Percentiles rank a stretch among this genome's conserved stretches.
Evolutionary conservation across 2,329 filamentous ascomycete species (phyloP).

Genomic region (Paramyrothecium sp.): DNA sequence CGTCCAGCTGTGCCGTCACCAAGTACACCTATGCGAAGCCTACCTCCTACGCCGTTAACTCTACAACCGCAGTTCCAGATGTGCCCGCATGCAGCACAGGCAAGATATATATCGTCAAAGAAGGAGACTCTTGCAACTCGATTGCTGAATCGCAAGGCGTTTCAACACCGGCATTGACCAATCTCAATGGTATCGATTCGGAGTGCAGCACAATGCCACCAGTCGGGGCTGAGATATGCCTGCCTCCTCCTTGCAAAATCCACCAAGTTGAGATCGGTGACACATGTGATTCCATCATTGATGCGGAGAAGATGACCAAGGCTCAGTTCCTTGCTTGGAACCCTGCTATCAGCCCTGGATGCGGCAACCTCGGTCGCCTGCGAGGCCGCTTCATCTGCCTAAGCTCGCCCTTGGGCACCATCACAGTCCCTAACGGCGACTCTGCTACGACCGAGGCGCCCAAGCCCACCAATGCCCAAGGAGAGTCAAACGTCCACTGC

Average conservation of each 20-base stretch:
- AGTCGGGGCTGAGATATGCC: neutral
- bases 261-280: neutral
- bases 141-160: neutral
- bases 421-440: neutral
- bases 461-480: neutral
- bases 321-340: slow-evolving; percentile 1
- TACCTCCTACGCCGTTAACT: neutral
- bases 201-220: neutral
- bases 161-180: neutral
- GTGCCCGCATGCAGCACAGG: neutral
- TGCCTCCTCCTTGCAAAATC: neutral
- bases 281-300: neutral
- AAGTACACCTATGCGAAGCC: neutral
- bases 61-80: neutral
- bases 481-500: neutral
- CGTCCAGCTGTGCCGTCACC: neutral
- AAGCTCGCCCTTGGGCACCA: neutral
- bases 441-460: neutral
- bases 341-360: neutral
- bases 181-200: neutral
- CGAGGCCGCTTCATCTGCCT: neutral
- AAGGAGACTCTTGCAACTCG: neutral
- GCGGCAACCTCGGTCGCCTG: neutral
- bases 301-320: neutral
- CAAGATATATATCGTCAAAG: neutral